These are phyloP conservation scores for Saururus chinensis DNA, from an alignment of 164 flowering plant genomes.

Conservation along the genomic window DNA sequence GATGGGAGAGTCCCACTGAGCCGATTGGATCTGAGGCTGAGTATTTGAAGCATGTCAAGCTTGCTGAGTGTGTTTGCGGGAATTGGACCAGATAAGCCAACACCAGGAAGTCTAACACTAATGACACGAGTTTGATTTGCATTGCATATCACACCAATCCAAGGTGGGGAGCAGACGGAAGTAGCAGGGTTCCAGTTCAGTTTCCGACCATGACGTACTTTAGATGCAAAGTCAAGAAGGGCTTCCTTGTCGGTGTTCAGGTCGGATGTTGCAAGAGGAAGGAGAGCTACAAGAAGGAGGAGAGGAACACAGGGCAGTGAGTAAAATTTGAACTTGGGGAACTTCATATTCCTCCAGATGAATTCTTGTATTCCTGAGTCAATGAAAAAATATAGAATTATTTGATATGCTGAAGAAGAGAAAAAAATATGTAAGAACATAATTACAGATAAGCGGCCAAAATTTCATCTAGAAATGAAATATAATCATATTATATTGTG, in stretches of 20 bases:
- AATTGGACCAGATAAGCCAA: conserved; percentile 38
- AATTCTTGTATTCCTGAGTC: neutral
- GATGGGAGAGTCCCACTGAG: conserved; percentile 44
- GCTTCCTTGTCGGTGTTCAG: conserved; percentile 46
- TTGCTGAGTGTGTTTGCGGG: conserved; percentile 30
- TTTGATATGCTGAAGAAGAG: too few species aligned
- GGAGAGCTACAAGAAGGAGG: neutral
- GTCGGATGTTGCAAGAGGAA: conserved; percentile 21
- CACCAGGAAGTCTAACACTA: conserved; percentile 42
- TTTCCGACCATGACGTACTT: conserved; percentile 37
- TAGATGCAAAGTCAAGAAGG: conserved; percentile 41
- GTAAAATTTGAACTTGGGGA: neutral
- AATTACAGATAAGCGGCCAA: too few species aligned
- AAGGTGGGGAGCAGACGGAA: conserved; percentile 37
- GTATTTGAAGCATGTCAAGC: conserved; percentile 37
- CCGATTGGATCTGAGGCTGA: conserved; percentile 56
- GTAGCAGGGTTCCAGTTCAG: conserved; percentile 42
- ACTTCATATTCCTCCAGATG: neutral
- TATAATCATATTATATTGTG: too few species aligned
- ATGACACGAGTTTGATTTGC: conserved; percentile 24
- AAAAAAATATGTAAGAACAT: too few species aligned
- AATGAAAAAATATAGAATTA: too few species aligned
- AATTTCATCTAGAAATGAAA: too few species aligned
- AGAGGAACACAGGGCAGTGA: neutral
- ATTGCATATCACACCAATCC: conserved; percentile 51